phyloP scores from a whole-genome alignment of 495 filamentous ascomycete genomes.

The Aspergillus avenaceus region DNA sequence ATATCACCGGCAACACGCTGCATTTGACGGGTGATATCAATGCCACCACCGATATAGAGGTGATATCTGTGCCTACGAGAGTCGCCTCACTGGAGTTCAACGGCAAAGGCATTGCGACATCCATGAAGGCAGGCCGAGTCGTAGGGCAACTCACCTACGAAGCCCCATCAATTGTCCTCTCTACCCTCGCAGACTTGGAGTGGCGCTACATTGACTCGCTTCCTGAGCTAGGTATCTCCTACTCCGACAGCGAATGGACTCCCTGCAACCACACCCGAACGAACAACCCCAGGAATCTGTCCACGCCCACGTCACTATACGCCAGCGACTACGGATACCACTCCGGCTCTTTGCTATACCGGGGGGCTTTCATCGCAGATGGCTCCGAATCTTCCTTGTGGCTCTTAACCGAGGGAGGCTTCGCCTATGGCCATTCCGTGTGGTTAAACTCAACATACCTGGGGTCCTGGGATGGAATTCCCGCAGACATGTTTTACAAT shows the following conservation, averaged over 20 bases:
- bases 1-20: constrained; percentile 38
- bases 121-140: constrained; percentile 28
- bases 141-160: constrained; percentile 41
- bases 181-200: constrained; percentile 44
- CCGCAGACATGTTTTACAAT: constrained; percentile 26
- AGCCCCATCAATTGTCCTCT: constrained; percentile 43
- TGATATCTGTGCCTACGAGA: constrained; percentile 50
- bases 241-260: constrained; percentile 61
- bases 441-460: constrained; percentile 51
- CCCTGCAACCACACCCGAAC: constrained; percentile 45
- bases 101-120: constrained; percentile 26
- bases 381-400: constrained; percentile 51
- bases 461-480: constrained; percentile 50
- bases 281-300: constrained; percentile 46
- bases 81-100: neutral
- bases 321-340: constrained; percentile 68
- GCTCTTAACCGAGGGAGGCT: constrained; percentile 56
- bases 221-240: constrained; percentile 55
- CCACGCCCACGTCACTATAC: constrained; percentile 58
- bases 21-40: constrained; percentile 63
- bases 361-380: constrained; percentile 61
- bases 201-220: constrained; percentile 66
- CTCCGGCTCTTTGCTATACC: constrained; percentile 59
- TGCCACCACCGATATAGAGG: constrained; percentile 53
- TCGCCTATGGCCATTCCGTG: constrained; percentile 47